Evolutionary conservation across 805 yeast genomes (phyloP), one percentile per base, ranked within the genome.

Genomic region (Kluyveromyces dobzhanskii): DNA sequence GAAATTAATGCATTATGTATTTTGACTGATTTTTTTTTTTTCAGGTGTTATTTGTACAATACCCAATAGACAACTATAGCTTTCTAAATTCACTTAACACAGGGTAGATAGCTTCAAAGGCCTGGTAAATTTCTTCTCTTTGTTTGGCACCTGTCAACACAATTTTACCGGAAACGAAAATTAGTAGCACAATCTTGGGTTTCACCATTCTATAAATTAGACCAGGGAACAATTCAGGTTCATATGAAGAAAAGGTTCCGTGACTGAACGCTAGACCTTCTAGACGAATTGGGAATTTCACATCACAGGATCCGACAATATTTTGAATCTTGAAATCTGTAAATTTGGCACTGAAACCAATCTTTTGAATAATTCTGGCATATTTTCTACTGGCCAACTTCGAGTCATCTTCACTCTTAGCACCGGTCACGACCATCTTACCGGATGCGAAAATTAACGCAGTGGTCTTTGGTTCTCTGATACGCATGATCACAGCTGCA

Each of bases 381-480:
- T 92, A 92, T 62, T 92, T 92, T 67, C 98, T 78, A 16, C 96
- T 86, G 1, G 98, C 98, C 48, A 92, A 73, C 62, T 92, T 92
- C n/a, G 97, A 86, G 60, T 92, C 97, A 59, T 92, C 97, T 62
- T 92, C 98, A 27, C 95, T 83, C 64, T 92, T 92, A 17, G 98
- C 98, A 75, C 98, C 98, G 23, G 97, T 92, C 12, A 92, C 98
- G 50, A 92, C 98, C 98, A 92, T 92, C 64, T 92, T 92, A 56
- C 98, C 98, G 2, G 97, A 87, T 1, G 98, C 98, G 63, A 92
- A 92, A 49, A 92, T 92, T 50, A 92, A 71, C 0, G 98, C 97
- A 2, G 98, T 92, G 1, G 98, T 92, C 63, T 92, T 92, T 13
- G 98, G 98, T 62, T 92, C 98, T 65, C 98, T 78, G 52, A 92